Base-by-base conservation (phyloP, 139 green algal species). In the Parachlorella kessleri region DNA sequence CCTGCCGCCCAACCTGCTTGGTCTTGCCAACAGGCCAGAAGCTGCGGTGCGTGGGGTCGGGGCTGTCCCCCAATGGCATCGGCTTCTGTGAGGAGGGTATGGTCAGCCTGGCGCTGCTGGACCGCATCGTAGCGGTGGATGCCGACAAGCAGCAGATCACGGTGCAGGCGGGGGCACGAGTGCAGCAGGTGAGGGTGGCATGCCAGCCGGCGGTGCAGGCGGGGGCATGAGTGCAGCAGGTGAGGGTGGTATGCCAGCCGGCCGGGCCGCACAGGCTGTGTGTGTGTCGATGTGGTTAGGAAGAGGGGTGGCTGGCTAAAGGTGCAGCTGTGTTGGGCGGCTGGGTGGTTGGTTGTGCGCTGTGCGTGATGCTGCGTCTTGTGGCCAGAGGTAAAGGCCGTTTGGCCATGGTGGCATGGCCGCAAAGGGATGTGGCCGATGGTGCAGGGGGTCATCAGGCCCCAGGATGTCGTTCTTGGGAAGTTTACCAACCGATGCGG, bases 31-130 rank as follows among this genome's bases (percentile, higher is more conserved):
- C 73, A 87, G 78, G 88, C 2, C 78, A 90, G 67, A 92, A 89
- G 73, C 77, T 99, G 76, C 87, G 96, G 1, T 91, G 93, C 3
- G 76, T 98, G 9, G 96, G 96, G 39, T 93, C 88, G 5, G 92
- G 75, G 4, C 85, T 99, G 26, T 97, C 89, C 6, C 96, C 96
- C 59, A 99, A 99, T 70, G 96, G 93, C n/a, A 73, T 96, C 26
- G 89, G 83, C 30, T 94, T 99, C 65, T 77, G 76, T 59, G 83
- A 84, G 2, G 86, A 97, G 40, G 95, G 93, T 79, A 97, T 98
- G 93, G 68, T 99, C 36, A 95, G 85, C 81, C 90, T 99, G 84
- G 88, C 89, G 7, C 88, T 96, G 23, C 88, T 98, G 87, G 96
- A 99, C 86, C 88, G 87, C 14, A 76, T 99, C 0, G 30, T 99